Conservation (phyloP, 1,284 basidiomycete genomes). For the Omphalotus olearius region DNA sequence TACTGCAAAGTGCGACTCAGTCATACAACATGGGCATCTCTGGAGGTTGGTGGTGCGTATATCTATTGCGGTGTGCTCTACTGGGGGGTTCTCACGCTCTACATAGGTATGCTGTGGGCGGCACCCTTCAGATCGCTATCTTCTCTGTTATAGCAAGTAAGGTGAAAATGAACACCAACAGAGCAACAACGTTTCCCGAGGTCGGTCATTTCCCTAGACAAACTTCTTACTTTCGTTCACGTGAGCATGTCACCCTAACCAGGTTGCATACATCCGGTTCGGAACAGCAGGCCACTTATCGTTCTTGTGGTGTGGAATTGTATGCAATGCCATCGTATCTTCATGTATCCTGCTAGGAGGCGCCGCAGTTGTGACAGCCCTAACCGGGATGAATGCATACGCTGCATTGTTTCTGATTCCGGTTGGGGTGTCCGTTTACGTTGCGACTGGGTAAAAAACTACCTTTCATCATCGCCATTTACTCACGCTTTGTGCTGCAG, state of each 20-base stretch:
- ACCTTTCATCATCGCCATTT: too few species aligned
- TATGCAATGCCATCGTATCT: conserved; percentile 43
- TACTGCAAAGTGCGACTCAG: conserved; percentile 30
- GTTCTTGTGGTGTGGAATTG: conserved; percentile 45
- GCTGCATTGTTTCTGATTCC: conserved; percentile 39
- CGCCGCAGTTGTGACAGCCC: conserved; percentile 32
- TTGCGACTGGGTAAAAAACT: conserved; percentile 13
- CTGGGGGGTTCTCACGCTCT: not conserved
- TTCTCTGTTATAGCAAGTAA: conserved; percentile 29
- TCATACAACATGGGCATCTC: conserved; percentile 26
- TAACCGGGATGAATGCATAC: conserved; percentile 43
- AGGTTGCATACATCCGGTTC: conserved; percentile 34
- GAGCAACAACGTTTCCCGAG: conserved; percentile 19
- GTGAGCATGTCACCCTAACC: not conserved
- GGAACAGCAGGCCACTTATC: conserved; percentile 39
- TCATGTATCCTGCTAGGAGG: conserved; percentile 31
- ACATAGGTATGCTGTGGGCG: conserved; percentile 19
- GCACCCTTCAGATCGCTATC: conserved; percentile 33
- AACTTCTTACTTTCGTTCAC: conserved; percentile 34
- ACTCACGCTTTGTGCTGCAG: not conserved
- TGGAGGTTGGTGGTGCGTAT: conserved; percentile 16
- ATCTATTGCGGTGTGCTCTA: not conserved
- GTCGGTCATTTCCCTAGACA: conserved; percentile 22
- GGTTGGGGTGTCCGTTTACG: conserved; percentile 20
- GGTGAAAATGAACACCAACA: conserved; percentile 32